Base-by-base conservation (phyloP, 257 asterid species). In the Solanum bulbocastanum region DNA sequence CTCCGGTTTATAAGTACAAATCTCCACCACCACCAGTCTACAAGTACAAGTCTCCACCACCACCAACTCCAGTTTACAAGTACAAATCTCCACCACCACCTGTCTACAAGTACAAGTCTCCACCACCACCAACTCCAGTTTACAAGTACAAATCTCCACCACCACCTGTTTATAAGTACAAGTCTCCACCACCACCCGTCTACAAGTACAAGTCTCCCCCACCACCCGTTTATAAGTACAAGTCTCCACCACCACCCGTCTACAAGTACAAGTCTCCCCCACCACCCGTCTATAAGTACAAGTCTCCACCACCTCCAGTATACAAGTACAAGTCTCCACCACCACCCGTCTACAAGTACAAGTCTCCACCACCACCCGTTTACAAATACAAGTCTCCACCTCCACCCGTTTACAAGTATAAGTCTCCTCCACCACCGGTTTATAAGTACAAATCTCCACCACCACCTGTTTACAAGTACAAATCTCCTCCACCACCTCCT, bases 401-500 rank as follows among this genome's bases (percentile, higher is more conserved):
- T 4, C 82, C 87, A 0, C 46, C 86, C 0, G 44, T 33, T 0
- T 81, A 87, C 36, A 10, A 30, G 3, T 81, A 87, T 2, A 37
- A 39, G 10, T 87, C 84, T 9, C 89, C 89, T 0, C 88, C 88
- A 8, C 88, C 88, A 7, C 86, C 82, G 0, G 30, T 72, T 0
- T 68, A 36, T 2, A 39, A 52, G 49, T 18, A 81, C 16, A 81
- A 44, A 0, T 85, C 30, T 9, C 79, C 89, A 14, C 89, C 87
- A 1, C 83, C 87, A 14, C 52, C 86, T 2, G 36, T 68, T 23
- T 83, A 87, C n/a, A 12, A 33, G 2, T 69, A 87, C 33, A 39
- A 39, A 1, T 88, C 86, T 1, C 90, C 90, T 1, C 89, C 89
- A 37, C 89, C 89, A 42, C 89, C 89, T 1, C 74, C 58, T 10